Evolutionary conservation across 1,284 basidiomycete genomes (phyloP).

Genomic region (Pyrrhoderma lamaoense): DNA sequence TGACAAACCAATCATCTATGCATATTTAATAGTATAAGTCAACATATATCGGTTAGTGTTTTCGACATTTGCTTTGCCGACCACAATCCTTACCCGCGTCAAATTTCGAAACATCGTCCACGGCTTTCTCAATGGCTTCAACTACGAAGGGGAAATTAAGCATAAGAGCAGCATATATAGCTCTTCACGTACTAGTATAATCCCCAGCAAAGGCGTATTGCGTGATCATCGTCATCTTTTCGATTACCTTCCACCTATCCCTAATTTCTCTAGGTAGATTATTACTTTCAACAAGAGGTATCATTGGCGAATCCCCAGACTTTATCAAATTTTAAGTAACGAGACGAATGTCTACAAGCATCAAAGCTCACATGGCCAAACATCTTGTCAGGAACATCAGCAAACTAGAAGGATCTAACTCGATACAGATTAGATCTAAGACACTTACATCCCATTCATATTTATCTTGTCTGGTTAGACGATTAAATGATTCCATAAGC

Average conservation of each 20-base stretch:
- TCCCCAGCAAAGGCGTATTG: conserved; percentile 64
- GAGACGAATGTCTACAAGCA: background rate
- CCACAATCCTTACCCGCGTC: conserved; percentile 55
- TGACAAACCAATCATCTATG: conserved; percentile 61
- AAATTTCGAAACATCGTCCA: conserved; percentile 49
- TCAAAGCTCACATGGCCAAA: conserved; percentile 48
- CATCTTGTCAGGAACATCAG: conserved; percentile 29
- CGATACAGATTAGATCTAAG: background rate
- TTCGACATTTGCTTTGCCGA: conserved; percentile 16
- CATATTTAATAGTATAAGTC: background rate
- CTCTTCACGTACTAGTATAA: conserved; percentile 47
- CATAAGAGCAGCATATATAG: background rate
- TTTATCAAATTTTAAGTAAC: conserved; percentile 22
- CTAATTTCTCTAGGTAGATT: conserved; percentile 42
- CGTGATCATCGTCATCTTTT: conserved; percentile 61
- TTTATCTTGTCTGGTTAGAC: conserved; percentile 55
- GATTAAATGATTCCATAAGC: conserved; percentile 63
- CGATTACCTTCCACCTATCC: conserved; percentile 56
- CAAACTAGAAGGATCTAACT: too few relatives aligned
- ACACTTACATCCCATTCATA: conserved; percentile 62
- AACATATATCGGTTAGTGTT: background rate
- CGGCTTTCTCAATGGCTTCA: conserved; percentile 55
- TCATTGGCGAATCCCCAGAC: conserved; percentile 57
- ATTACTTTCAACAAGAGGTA: conserved; percentile 42
- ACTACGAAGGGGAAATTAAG: conserved; percentile 30